Evolutionary conservation across 768 basidiomycete species (phyloP).

Genomic region (Termitomyces eurrhizus): DNA sequence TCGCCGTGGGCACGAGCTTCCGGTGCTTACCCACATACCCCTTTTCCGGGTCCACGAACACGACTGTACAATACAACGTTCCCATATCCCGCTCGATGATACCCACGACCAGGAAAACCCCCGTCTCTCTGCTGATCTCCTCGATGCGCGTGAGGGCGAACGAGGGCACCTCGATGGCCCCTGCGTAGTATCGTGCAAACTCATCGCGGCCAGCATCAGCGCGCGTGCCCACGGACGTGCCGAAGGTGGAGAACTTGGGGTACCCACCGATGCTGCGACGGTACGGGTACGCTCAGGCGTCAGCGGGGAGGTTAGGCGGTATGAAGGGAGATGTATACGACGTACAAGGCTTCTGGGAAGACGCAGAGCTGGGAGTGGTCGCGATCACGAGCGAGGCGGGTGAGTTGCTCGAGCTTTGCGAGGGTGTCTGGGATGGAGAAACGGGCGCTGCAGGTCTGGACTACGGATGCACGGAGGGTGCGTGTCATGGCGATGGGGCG

Average conservation of each 20-base stretch:
- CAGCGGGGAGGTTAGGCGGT: not conserved
- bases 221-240: slow-evolving; percentile 47
- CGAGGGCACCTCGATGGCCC: slow-evolving; percentile 57
- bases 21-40: slow-evolving; percentile 61
- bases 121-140: slow-evolving; percentile 40
- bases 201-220: slow-evolving; percentile 51
- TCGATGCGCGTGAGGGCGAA: slow-evolving; percentile 44
- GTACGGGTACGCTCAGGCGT: not conserved
- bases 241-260: slow-evolving; percentile 55
- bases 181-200: slow-evolving; percentile 48
- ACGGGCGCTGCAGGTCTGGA: slow-evolving; percentile 45
- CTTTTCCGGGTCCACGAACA: slow-evolving; percentile 49
- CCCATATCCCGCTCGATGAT: slow-evolving; percentile 57
- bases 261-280: slow-evolving; percentile 43
- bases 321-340: not conserved
- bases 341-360: slow-evolving; percentile 56
- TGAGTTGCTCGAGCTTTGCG: slow-evolving; percentile 43
- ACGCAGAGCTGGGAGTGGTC: slow-evolving; percentile 47
- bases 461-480: slow-evolving; percentile 41
- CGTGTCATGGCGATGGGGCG: slow-evolving; percentile 6
- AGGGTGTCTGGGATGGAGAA: slow-evolving; percentile 45
- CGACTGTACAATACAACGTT: slow-evolving; percentile 57
- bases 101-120: slow-evolving; percentile 55
- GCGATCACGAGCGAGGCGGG: slow-evolving; percentile 40
- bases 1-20: slow-evolving; percentile 59